These are phyloP conservation scores for Cyclotella kingstonii DNA, from an alignment of 108 stramenopile genomes.

Conservation along the genomic window DNA sequence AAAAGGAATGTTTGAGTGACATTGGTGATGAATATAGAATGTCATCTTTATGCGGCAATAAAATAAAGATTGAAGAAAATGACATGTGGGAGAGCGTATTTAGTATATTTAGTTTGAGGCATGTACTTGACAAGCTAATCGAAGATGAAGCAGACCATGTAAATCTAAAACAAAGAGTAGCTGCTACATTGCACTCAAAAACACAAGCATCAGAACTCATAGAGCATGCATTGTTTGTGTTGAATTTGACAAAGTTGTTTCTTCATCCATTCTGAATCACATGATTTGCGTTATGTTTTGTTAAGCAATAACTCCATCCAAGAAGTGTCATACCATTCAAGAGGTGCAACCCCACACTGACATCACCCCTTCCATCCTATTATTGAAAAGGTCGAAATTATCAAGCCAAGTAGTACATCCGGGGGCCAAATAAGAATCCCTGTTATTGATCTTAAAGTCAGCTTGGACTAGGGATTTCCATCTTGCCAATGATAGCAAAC, in stretches of 20 bases:
- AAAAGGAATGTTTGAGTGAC: background rate
- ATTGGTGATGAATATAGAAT: background rate
- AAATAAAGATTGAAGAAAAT: background rate
- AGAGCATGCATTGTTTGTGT: background rate
- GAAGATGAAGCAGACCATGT: background rate
- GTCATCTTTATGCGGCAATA: background rate
- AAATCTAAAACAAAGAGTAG: constrained; percentile 6
- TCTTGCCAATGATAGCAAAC: too few relatives aligned
- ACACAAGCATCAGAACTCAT: background rate
- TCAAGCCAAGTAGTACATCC: background rate
- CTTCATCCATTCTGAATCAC: too few relatives aligned
- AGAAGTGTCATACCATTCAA: too few relatives aligned
- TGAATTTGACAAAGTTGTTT: background rate
- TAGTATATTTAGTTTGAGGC: constrained; percentile 16
- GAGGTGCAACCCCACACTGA: background rate
- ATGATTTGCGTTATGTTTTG: too few relatives aligned
- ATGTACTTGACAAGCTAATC: constrained; percentile 4
- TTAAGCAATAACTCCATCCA: too few relatives aligned
- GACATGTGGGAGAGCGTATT: background rate
- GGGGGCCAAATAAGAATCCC: too few relatives aligned
- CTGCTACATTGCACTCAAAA: constrained; percentile 2
- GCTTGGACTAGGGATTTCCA: too few relatives aligned
- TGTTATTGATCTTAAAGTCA: too few relatives aligned
- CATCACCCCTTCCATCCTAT: too few relatives aligned
- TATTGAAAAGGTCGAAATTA: background rate